Conservation (phyloP, 225 moss, liverwort and hornwort genomes). For the Sphagnum tenellum region DNA sequence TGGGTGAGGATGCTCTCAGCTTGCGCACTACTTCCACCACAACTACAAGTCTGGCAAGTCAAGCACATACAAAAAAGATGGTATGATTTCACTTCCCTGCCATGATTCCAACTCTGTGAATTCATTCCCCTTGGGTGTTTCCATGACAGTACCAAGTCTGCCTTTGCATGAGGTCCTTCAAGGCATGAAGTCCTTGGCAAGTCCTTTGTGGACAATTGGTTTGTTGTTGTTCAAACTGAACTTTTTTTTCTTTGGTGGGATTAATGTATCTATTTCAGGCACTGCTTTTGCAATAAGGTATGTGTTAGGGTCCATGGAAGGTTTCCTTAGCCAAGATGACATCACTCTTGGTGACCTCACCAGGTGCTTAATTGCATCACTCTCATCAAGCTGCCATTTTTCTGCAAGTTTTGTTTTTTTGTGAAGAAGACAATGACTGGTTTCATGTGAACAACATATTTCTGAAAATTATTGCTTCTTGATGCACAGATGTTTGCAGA, state of each 20-base stretch:
- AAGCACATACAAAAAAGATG: too few species aligned
- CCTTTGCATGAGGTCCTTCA: too few species aligned
- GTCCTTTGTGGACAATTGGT: not conserved
- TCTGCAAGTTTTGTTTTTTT: not conserved
- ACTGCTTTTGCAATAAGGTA: constrained; percentile 74
- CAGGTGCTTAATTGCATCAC: constrained; percentile 33
- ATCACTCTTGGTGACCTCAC: constrained; percentile 56
- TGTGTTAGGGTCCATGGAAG: constrained; percentile 75
- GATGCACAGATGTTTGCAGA: constrained; percentile 68
- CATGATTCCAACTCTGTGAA: too few species aligned
- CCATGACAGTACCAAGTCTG: too few species aligned
- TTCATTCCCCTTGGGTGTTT: too few species aligned
- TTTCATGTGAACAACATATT: not conserved
- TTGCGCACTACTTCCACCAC: too few species aligned
- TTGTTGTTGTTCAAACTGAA: not conserved
- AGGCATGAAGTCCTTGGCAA: not conserved
- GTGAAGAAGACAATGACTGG: not conserved
- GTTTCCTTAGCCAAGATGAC: constrained; percentile 76
- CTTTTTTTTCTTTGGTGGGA: not conserved
- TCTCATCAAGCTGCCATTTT: not conserved
- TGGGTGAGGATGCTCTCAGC: too few species aligned
- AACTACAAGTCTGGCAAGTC: too few species aligned
- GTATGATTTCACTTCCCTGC: too few species aligned
- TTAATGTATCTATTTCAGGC: constrained; percentile 22
- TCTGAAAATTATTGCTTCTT: not conserved